A percentile compares a stretch with the other conserved stretches of the same genome.
These are phyloP conservation scores for Nigrospora sphaerica DNA, from an alignment of 2,329 filamentous ascomycete genomes.

Conservation along the genomic window DNA sequence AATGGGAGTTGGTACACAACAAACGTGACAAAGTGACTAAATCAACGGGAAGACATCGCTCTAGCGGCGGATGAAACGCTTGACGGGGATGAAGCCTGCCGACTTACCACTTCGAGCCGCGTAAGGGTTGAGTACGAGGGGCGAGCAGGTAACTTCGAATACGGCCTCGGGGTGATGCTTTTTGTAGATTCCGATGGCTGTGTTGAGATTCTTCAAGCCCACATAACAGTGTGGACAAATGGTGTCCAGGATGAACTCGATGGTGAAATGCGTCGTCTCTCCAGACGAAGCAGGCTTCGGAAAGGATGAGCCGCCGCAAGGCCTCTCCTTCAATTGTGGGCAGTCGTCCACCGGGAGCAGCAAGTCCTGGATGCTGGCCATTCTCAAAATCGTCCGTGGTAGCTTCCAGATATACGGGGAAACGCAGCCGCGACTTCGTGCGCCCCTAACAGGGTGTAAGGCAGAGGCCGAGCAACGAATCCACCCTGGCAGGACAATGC, in stretches of 20 bases:
- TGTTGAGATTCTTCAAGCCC: slow-evolving; percentile 36
- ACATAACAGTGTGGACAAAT: slow-evolving; percentile 48
- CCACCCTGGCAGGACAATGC: too few relatives aligned
- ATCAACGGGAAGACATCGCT: too few relatives aligned
- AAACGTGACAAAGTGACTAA: too few relatives aligned
- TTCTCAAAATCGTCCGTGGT: background rate
- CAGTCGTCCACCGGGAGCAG: slow-evolving; percentile 13
- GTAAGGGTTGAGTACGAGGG: slow-evolving; percentile 33
- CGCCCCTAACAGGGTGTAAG: too few relatives aligned
- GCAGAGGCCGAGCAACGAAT: too few relatives aligned
- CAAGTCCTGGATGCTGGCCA: slow-evolving; percentile 21
- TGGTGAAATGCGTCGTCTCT: slow-evolving; percentile 24
- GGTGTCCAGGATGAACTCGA: slow-evolving; percentile 42
- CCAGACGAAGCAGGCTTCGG: background rate
- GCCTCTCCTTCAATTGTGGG: background rate
- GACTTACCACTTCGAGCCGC: slow-evolving; percentile 20
- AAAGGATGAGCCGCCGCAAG: background rate
- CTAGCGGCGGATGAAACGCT: too few relatives aligned
- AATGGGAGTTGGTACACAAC: too few relatives aligned
- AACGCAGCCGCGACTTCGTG: background rate
- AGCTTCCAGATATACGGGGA: background rate
- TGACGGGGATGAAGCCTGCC: too few relatives aligned
- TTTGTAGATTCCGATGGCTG: slow-evolving; percentile 34
- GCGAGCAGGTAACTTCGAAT: slow-evolving; percentile 40
- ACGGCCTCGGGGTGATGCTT: slow-evolving; percentile 31